Base-by-base conservation (phyloP, 352 stramenopile species). In the Phytophthora sp. region DNA sequence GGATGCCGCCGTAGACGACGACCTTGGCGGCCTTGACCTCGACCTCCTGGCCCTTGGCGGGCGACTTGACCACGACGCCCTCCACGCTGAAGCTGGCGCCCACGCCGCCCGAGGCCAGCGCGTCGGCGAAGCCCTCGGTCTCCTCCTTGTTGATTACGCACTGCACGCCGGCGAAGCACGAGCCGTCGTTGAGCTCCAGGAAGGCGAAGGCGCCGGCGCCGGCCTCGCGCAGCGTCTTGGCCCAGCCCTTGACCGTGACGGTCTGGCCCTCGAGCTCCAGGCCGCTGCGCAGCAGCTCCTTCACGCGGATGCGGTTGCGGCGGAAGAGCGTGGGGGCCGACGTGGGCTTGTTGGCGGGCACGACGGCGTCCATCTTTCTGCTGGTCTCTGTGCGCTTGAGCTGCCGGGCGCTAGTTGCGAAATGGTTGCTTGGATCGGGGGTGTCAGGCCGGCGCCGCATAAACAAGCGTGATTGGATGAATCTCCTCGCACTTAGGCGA, bases 111-210 rank as follows among this genome's bases (percentile, higher is more conserved):
- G 76, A 95, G 39, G 77, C 72, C 17, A 97, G 60, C 17, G 88
- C 78, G 8, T 72, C 76, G n/a, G 76, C 79, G 60, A 97, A 97
- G 28, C 87, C 89, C 55, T 88, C 79, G 0, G 82, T 95, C 45
- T 87, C 84, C 20, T 83, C 77, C 34, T 78, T 76, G 49, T 84
- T 87, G 70, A 94, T 87, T 26, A 97, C 83, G 50, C 95, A 86
- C 82, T 98, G 95, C 48, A 98, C 64, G 5, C 82, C 86, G 31
- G 74, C 69, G 46, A 95, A 88, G 69, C 77, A 92, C 45, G 92
- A 98, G 49, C 96, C 96, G 66, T 99, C 96, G 75, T 97, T 98
- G 41, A 99, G 66, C 74, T 98, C 94, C 28, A 99, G 71, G 70
- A 99, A 99, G 38, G 94, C 78, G 39, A 99, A 88, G 34, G 92